Base-by-base conservation (phyloP, 2,329 filamentous ascomycete species). In the Neoarthrinium moseri region DNA sequence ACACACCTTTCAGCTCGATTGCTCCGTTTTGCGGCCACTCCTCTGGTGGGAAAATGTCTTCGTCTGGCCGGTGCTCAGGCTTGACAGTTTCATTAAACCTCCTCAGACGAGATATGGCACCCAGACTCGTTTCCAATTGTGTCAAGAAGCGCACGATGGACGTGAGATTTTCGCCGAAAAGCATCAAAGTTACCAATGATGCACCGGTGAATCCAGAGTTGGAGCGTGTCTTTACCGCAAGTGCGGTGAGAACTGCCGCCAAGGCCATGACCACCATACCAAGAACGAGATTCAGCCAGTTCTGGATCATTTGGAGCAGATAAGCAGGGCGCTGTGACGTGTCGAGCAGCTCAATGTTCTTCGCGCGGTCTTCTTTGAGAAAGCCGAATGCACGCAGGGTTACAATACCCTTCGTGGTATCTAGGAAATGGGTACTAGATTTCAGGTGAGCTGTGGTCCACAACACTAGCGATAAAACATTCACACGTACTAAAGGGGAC, bases 341-440 rank as follows among this genome's bases (percentile, higher is more conserved):
- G 49, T 79, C 70, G 4, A 80, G 58, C 1, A 76, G 59, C 17
- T 56, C 50, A 11, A 65, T 55, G 46, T 75, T 77, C 47, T 70
- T 69, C 20, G 67, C 55, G 17, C 66, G 57, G 49, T 73, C 68
- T 5, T 64, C 59, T 4, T 59, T 51, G 30, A 69, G 56, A 70
- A 74, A 80, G 5, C 72, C 70, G 51, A 76, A 78, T 5, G 75
- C 73, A 15, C 76, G 66, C 15, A 80, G 58, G 3, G 74, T 78
- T 0, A 64, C 63, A 4, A 77, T 60, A 2, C 76, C 76, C 24
- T 69, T 66, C 2, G 74, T 58, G 4, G 69, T 71, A 51, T 78
- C 75, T 4, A 69, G 63, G 48, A 79, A 78, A 46, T 77, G 60
- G 5, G 62, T 60, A 27, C 59, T 61, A 27, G 8, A 30, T 38